Evolutionary conservation across 345 rosid genomes (phyloP).

Genomic region (Salix koriyanagi): DNA sequence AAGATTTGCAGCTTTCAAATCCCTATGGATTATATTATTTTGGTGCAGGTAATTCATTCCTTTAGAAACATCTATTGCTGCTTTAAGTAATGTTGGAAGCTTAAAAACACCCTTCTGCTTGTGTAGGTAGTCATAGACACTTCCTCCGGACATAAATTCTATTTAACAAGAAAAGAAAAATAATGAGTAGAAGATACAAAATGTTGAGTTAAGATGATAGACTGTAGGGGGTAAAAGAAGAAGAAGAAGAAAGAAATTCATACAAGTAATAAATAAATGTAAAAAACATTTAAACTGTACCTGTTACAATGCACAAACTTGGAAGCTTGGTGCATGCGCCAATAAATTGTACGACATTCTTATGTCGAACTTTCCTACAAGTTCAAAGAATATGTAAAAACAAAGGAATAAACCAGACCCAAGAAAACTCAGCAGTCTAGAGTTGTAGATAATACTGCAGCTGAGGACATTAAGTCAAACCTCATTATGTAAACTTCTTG

Average conservation of each 20-base stretch:
- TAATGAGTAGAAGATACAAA: slow-evolving; percentile 7
- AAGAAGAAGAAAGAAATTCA: neutral
- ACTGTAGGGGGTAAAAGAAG: neutral
- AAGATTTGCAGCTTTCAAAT: slow-evolving; percentile 92
- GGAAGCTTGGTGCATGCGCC: slow-evolving; percentile 98
- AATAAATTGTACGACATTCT: slow-evolving; percentile 92
- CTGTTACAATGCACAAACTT: slow-evolving; percentile 84
- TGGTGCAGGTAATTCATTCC: slow-evolving; percentile 99
- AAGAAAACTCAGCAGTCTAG: neutral
- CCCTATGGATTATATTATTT: slow-evolving; percentile 92
- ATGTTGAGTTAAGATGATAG: neutral
- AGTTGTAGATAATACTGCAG: neutral
- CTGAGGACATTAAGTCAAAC: slow-evolving; percentile 32
- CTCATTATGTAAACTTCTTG: slow-evolving; percentile 98
- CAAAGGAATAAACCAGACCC: neutral
- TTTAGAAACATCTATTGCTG: slow-evolving; percentile 88
- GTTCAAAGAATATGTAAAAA: slow-evolving; percentile 12
- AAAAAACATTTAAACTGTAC: slow-evolving; percentile 22
- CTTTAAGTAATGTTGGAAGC: slow-evolving; percentile 82
- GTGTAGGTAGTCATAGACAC: slow-evolving; percentile 97
- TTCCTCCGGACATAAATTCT: slow-evolving; percentile 98
- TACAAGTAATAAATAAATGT: neutral
- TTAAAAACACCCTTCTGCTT: slow-evolving; percentile 86
- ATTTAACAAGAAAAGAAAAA: slow-evolving; percentile 1
- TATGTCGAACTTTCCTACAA: slow-evolving; percentile 91